Percentiles rank a stretch among this genome's conserved stretches.
These are phyloP conservation scores for Comarum palustre DNA, from an alignment of 306 rosid species.

Conservation along the genomic window DNA sequence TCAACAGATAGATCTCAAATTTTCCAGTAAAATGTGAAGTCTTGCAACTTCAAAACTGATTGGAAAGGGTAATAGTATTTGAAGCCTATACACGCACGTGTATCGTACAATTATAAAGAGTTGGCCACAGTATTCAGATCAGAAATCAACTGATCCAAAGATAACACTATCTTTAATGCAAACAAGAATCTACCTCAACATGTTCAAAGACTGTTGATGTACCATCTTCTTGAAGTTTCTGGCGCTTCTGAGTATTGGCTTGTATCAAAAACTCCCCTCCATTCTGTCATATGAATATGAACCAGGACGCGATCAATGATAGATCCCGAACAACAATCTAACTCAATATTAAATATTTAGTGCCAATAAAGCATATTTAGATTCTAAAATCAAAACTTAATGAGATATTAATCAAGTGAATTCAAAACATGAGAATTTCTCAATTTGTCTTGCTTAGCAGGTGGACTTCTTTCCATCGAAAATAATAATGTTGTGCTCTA, in stretches of 20 bases:
- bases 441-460: background rate
- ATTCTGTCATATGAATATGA: slow-evolving; percentile 32
- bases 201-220: slow-evolving; percentile 45
- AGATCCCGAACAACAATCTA: background rate
- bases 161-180: slow-evolving; percentile 15
- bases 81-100: background rate
- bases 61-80: background rate
- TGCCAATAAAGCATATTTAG: background rate
- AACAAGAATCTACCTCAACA: slow-evolving; percentile 61
- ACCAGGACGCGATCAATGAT: background rate
- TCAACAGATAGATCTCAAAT: slow-evolving; percentile 4
- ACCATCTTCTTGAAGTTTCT: slow-evolving; percentile 49
- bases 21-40: background rate
- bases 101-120: background rate
- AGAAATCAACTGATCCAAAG: slow-evolving; percentile 14
- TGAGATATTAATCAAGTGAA: background rate
- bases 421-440: background rate
- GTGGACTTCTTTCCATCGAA: background rate
- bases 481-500: background rate
- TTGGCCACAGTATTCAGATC: background rate
- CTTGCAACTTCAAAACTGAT: background rate
- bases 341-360: background rate
- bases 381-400: slow-evolving; percentile 1
- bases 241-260: slow-evolving; percentile 86
- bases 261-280: slow-evolving; percentile 78